A percentile compares a stretch with the other conserved stretches of the same genome.
phyloP scores from a whole-genome alignment of 805 yeast species.

The Candida lessepsii region DNA sequence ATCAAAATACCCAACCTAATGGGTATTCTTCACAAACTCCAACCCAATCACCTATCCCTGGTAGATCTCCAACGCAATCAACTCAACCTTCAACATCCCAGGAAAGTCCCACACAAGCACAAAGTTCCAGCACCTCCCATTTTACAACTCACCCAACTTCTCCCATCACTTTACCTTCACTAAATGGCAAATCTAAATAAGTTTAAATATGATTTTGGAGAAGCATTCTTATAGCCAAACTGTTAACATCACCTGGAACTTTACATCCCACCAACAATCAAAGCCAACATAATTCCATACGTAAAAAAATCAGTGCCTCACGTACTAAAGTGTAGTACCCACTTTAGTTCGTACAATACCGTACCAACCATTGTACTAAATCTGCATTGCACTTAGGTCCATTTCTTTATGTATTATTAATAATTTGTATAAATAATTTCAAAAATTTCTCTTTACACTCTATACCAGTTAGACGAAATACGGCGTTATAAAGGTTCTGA shows the following conservation, averaged over 20 bases:
- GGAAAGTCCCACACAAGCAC: not conserved
- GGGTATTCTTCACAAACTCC: too few species aligned
- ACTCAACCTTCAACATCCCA: not conserved
- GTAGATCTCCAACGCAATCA: not conserved
- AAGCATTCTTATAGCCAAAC: too few species aligned
- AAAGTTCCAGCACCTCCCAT: not conserved
- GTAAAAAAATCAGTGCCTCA: not conserved
- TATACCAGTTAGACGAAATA: too few species aligned
- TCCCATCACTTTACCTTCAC: not conserved
- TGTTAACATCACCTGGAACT: too few species aligned
- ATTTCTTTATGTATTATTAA: conserved; percentile 5
- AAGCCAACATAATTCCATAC: too few species aligned
- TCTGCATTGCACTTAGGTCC: conserved; percentile 2
- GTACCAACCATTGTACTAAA: not conserved
- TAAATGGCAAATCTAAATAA: not conserved
- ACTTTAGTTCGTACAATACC: not conserved
- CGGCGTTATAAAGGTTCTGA: too few species aligned
- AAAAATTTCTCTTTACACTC: too few species aligned
- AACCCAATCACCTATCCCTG: too few species aligned
- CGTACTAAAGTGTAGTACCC: conserved; percentile 1
- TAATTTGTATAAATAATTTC: not conserved
- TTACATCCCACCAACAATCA: too few species aligned
- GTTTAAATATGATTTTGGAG: too few species aligned
- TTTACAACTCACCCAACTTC: not conserved
- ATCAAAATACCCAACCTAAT: too few species aligned